Base-by-base conservation (phyloP, 352 stramenopile species). In the Phytophthora niederhauseri region DNA sequence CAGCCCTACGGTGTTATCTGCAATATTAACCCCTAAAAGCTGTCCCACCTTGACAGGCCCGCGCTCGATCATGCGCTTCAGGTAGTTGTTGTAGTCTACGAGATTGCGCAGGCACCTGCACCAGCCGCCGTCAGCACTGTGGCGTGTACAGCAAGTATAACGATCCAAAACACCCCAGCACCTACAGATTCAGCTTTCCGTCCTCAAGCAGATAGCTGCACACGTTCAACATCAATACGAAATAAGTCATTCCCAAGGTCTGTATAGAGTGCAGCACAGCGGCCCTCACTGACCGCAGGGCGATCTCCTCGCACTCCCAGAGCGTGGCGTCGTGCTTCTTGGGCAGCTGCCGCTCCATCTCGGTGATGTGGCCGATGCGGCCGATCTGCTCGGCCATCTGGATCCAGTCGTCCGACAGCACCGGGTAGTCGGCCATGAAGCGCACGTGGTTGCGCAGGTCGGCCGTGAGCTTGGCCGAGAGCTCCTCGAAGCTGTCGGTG, bases 291-390 rank as follows among this genome's bases (percentile, higher is more conserved):
- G 63, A 94, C 89, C 88, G 72, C 19, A 94, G 66, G 0, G 87
- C 87, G 30, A 95, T 78, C 62, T 97, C 92, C 73, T 98, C 92
- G 48, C 89, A 93, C 66, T 98, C 92, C 92, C 92, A 98, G 7
- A 98, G 69, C 24, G 92, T 98, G 28, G 87, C 86, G 58, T 95
- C 89, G 26, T 91, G 88, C 31, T 90, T 80, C 68, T 97, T 97
- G 3, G 82, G 83, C 22, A 97, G 68, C 46, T 84, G 75, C 12
- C 90, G 74, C 67, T 97, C 92, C 87, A 96, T 95, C 64, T 97
- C 92, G 0, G 90, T 96, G 72, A 97, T 95, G 61, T 94, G 77
- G 22, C 89, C 90, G 58, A 98, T 96, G 62, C 92, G 87, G 17
- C 80, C 83, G 34, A 97, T 93, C 60, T 95, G 90, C 59, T 93